Evolutionary conservation across 2,329 filamentous ascomycete species (phyloP).

Genomic region (Beauveria sp.): DNA sequence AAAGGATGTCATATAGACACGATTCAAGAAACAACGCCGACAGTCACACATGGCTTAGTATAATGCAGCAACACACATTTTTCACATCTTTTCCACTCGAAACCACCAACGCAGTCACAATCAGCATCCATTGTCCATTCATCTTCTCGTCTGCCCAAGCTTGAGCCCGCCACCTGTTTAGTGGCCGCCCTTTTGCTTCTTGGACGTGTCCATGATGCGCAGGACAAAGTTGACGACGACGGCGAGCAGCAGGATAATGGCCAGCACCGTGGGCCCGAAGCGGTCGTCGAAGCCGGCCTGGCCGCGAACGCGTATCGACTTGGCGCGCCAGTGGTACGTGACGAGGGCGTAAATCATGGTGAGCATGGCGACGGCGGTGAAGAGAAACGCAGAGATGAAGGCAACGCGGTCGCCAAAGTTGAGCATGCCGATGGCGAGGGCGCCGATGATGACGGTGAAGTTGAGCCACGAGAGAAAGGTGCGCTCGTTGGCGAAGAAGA

Average conservation of each 20-base stretch:
- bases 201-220: slow-evolving; percentile 46
- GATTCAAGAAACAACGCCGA: background rate
- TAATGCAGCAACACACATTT: background rate
- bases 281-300: slow-evolving; percentile 96
- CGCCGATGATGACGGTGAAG: slow-evolving; percentile 97
- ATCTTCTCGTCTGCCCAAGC: no score
- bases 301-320: slow-evolving; percentile 81
- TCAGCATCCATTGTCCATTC: background rate
- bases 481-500: slow-evolving; percentile 99
- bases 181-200: slow-evolving; percentile 27
- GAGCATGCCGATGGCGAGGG: slow-evolving; percentile 90
- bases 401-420: slow-evolving; percentile 96
- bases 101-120: background rate
- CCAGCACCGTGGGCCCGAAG: slow-evolving; percentile 85
- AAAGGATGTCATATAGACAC: slow-evolving; percentile 4
- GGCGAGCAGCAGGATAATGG: slow-evolving; percentile 75
- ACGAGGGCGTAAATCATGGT: slow-evolving; percentile 92
- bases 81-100: background rate
- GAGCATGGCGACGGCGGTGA: slow-evolving; percentile 88
- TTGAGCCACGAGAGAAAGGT: slow-evolving; percentile 99
- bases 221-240: slow-evolving; percentile 96
- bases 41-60: background rate
- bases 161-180: background rate
- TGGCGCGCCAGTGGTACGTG: slow-evolving; percentile 96
- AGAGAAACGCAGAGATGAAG: slow-evolving; percentile 87